These are phyloP conservation scores for Aureobasidium leucospermi DNA, from an alignment of 2,329 filamentous ascomycete species.

Conservation along the genomic window DNA sequence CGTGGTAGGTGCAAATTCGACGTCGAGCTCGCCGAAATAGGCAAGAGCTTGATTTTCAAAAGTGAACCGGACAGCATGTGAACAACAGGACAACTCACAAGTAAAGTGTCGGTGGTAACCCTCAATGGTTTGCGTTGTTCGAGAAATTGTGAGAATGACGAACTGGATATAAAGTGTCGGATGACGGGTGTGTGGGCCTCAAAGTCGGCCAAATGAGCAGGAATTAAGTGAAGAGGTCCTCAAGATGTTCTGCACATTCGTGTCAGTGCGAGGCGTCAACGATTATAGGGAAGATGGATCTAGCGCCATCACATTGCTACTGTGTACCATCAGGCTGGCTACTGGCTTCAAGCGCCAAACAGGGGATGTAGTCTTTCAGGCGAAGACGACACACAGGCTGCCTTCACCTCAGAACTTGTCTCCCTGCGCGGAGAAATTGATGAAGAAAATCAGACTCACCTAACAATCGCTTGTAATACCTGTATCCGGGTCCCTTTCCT, in stretches of 20 bases:
- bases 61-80: background rate
- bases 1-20: background rate
- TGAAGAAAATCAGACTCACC: background rate
- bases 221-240: background rate
- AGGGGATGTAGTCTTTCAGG: background rate
- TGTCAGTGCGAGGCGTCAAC: background rate
- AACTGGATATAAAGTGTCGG: background rate
- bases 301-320: background rate
- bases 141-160: background rate
- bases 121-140: background rate
- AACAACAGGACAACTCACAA: background rate
- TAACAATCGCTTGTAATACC: constrained; percentile 1
- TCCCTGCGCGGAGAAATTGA: background rate
- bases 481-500: background rate
- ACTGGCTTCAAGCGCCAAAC: background rate
- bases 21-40: background rate
- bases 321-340: background rate
- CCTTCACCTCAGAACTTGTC: background rate
- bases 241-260: background rate
- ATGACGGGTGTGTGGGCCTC: background rate
- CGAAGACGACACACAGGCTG: background rate
- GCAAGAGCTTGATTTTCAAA: background rate
- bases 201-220: background rate
- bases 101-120: background rate
- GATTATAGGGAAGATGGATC: background rate